Conservation (phyloP, 2,329 filamentous ascomycete genomes). For the Lecanicillium sp. region DNA sequence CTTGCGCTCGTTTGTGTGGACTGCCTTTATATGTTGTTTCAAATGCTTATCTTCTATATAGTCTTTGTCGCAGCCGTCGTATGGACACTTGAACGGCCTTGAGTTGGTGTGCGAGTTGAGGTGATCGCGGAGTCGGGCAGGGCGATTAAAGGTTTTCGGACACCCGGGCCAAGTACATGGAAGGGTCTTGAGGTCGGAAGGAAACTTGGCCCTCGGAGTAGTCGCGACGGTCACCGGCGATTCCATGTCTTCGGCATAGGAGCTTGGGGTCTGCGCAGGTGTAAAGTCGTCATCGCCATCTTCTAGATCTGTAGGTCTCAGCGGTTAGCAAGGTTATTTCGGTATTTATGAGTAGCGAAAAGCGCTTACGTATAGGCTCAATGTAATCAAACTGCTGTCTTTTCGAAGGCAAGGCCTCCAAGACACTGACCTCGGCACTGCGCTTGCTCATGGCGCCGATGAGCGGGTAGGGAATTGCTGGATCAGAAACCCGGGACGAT, state of each 20-base stretch:
- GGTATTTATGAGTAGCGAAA: neutral
- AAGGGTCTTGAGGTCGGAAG: conserved; percentile 69
- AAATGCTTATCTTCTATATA: conserved; percentile 85
- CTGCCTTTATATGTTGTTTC: conserved; percentile 74
- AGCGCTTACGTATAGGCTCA: conserved; percentile 16
- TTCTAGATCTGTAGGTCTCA: conserved; percentile 17
- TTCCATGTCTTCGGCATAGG: conserved; percentile 19
- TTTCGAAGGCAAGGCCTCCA: conserved; percentile 19
- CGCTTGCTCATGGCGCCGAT: conserved; percentile 25
- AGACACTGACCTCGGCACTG: conserved; percentile 15
- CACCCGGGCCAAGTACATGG: conserved; percentile 68
- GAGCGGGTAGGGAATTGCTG: neutral
- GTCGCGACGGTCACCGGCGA: conserved; percentile 25
- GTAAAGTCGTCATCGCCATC: conserved; percentile 25
- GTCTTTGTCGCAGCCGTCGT: conserved; percentile 66
- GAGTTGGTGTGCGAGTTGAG: conserved; percentile 79
- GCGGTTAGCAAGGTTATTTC: conserved; percentile 9
- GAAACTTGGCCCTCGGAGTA: conserved; percentile 44
- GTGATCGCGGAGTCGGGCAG: conserved; percentile 71
- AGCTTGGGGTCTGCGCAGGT: conserved; percentile 23
- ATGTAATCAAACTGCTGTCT: conserved; percentile 13
- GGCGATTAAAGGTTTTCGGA: conserved; percentile 78
- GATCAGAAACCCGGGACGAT: neutral
- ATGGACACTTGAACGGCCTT: conserved; percentile 65
- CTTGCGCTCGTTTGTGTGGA: conserved; percentile 63